Percentiles rank a stretch among this genome's conserved stretches.
Conservation (phyloP, 805 yeast genomes). For the Candida pseudoglaebosa region DNA sequence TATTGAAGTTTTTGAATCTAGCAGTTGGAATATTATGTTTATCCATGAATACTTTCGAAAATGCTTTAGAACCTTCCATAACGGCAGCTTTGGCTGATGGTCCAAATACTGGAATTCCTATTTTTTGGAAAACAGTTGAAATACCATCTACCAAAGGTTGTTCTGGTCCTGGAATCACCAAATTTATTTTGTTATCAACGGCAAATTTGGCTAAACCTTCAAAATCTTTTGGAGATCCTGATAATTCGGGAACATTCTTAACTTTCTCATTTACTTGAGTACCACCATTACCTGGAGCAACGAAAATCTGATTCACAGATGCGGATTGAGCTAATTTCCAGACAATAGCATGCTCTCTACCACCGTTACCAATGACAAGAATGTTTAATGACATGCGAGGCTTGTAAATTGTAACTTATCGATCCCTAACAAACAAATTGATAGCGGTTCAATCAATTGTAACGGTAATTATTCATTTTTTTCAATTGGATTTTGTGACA, state of each 20-base stretch:
- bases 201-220: slow-evolving; percentile 72
- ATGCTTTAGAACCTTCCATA: slow-evolving; percentile 96
- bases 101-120: slow-evolving; percentile 95
- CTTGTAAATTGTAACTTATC: neutral
- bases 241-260: slow-evolving; percentile 61
- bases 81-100: slow-evolving; percentile 88
- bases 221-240: slow-evolving; percentile 65
- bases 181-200: slow-evolving; percentile 52
- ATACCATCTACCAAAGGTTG: slow-evolving; percentile 97
- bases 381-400: slow-evolving; percentile 43
- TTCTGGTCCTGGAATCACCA: slow-evolving; percentile 98
- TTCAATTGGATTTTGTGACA: neutral
- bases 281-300: slow-evolving; percentile 98
- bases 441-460: neutral
- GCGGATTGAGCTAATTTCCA: slow-evolving; percentile 86
- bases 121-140: slow-evolving; percentile 61
- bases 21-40: slow-evolving; percentile 95
- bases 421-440: neutral
- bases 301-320: slow-evolving; percentile 67
- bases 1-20: slow-evolving; percentile 74
- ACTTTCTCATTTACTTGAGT: slow-evolving; percentile 63
- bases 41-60: slow-evolving; percentile 90
- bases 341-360: slow-evolving; percentile 96
- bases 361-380: slow-evolving; percentile 93
- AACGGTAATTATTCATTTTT: neutral